These are phyloP conservation scores for Lipomyces japonicus DNA, from an alignment of 805 yeast genomes.

Conservation along the genomic window DNA sequence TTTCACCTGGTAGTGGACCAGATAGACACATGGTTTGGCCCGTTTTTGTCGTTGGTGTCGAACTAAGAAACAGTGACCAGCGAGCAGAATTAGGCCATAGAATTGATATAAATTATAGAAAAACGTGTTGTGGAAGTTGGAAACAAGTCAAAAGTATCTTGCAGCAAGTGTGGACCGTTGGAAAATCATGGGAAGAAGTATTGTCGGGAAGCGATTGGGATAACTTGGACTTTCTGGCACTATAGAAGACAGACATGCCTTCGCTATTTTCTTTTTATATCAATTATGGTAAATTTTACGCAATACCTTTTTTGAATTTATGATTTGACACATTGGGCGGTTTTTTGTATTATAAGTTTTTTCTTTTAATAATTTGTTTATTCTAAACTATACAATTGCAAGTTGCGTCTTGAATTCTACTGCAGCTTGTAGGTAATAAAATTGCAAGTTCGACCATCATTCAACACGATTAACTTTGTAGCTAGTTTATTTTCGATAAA, in stretches of 20 bases:
- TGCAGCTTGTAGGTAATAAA: too few relatives aligned
- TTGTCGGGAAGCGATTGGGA: slow-evolving; percentile 19
- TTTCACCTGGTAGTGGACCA: slow-evolving; percentile 14
- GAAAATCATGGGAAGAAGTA: slow-evolving; percentile 22
- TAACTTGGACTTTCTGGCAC: slow-evolving; percentile 18
- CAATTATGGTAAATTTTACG: neutral
- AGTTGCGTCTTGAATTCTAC: too few relatives aligned
- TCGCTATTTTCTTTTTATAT: neutral
- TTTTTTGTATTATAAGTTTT: slow-evolving; percentile 3
- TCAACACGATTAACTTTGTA: too few relatives aligned
- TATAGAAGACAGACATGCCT: slow-evolving; percentile 6
- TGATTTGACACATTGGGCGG: slow-evolving; percentile 1
- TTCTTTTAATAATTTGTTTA: too few relatives aligned
- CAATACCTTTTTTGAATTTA: neutral
- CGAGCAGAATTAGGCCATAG: slow-evolving; percentile 4
- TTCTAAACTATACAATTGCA: neutral
- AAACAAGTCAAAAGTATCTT: slow-evolving; percentile 12
- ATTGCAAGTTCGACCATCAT: too few relatives aligned
- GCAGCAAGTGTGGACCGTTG: slow-evolving; percentile 14
- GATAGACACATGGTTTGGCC: slow-evolving; percentile 28
- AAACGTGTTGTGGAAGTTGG: slow-evolving; percentile 18
- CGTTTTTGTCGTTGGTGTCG: slow-evolving; percentile 24
- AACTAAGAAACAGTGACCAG: slow-evolving; percentile 11
- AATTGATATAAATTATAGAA: slow-evolving; percentile 6
- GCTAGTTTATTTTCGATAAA: too few relatives aligned